These are phyloP conservation scores for Geotrichum aggregatum DNA, from an alignment of 1,139 yeast species.

Conservation along the genomic window DNA sequence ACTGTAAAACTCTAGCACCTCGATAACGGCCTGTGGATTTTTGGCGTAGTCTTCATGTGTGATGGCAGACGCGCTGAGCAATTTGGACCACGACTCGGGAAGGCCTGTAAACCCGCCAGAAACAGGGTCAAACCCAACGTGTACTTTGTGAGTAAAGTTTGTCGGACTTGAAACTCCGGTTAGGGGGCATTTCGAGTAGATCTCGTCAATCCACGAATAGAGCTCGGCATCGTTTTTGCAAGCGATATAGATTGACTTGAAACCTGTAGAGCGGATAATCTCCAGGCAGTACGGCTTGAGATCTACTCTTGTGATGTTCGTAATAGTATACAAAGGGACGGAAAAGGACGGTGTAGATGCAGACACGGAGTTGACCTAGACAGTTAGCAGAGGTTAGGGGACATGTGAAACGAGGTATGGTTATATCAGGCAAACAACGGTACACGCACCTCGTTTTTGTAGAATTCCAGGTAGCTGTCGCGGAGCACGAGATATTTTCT, in stretches of 20 bases:
- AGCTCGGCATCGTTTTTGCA: slow-evolving; percentile 77
- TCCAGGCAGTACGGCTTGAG: slow-evolving; percentile 73
- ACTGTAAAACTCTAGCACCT: slow-evolving; percentile 81
- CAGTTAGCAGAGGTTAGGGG: not conserved
- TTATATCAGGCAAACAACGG: not conserved
- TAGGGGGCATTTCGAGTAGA: slow-evolving; percentile 80
- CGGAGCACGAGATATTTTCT: slow-evolving; percentile 74
- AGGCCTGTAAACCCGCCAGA: slow-evolving; percentile 48
- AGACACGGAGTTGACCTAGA: slow-evolving; percentile 13
- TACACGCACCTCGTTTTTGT: slow-evolving; percentile 47
- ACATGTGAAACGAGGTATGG: slow-evolving; percentile 4
- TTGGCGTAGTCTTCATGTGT: slow-evolving; percentile 45
- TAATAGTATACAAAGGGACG: slow-evolving; percentile 54
- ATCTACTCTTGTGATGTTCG: slow-evolving; percentile 59
- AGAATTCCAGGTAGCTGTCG: slow-evolving; percentile 71
- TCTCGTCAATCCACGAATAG: slow-evolving; percentile 88
- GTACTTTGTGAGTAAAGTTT: slow-evolving; percentile 46
- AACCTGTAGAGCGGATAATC: slow-evolving; percentile 52
- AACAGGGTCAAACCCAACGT: slow-evolving; percentile 46
- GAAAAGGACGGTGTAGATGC: slow-evolving; percentile 41
- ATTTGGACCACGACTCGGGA: slow-evolving; percentile 45
- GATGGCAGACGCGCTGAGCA: slow-evolving; percentile 43
- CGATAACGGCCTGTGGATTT: slow-evolving; percentile 57
- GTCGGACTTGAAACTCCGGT: slow-evolving; percentile 56
- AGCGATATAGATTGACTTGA: slow-evolving; percentile 65